Percentiles rank a stretch among this genome's conserved stretches.
phyloP scores from a whole-genome alignment of 805 yeast species.

The Saccharomycopsis schoenii region DNA sequence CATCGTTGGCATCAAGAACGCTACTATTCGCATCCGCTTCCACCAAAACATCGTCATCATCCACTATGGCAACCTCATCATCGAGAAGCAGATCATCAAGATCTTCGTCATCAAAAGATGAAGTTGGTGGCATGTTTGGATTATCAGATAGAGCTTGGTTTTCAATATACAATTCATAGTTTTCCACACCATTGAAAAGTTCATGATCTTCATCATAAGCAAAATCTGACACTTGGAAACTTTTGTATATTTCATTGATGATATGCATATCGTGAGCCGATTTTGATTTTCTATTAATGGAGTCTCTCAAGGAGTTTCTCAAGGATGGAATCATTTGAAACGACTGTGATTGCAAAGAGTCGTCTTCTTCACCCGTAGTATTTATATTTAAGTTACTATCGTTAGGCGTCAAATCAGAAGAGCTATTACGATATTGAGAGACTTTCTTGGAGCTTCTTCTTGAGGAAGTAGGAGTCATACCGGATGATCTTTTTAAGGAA shows the following conservation, averaged over 20 bases:
- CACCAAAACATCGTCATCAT: conserved; percentile 14
- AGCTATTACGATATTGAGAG: conserved; percentile 3
- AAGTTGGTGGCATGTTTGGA: neutral
- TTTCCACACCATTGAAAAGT: conserved; percentile 51
- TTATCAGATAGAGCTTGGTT: conserved; percentile 12
- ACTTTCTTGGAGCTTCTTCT: conserved; percentile 5
- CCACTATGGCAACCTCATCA: conserved; percentile 4
- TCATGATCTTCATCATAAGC: conserved; percentile 69
- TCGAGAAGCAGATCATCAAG: conserved; percentile 4
- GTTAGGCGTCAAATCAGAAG: neutral
- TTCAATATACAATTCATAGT: conserved; percentile 20
- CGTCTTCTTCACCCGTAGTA: neutral
- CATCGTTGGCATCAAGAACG: conserved; percentile 10
- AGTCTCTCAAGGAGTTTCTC: conserved; percentile 14
- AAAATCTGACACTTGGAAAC: conserved; percentile 61
- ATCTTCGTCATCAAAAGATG: conserved; percentile 12
- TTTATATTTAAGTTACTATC: neutral
- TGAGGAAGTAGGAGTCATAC: conserved; percentile 4
- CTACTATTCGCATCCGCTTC: neutral
- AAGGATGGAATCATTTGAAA: conserved; percentile 14
- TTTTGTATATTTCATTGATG: conserved; percentile 22
- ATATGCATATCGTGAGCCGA: conserved; percentile 18
- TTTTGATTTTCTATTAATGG: conserved; percentile 14
- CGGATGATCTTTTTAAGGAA: conserved; percentile 10
- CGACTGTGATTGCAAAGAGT: neutral